These are phyloP conservation scores for Pyrenophora seminiperda DNA, from an alignment of 2,329 filamentous ascomycete genomes.

Conservation along the genomic window DNA sequence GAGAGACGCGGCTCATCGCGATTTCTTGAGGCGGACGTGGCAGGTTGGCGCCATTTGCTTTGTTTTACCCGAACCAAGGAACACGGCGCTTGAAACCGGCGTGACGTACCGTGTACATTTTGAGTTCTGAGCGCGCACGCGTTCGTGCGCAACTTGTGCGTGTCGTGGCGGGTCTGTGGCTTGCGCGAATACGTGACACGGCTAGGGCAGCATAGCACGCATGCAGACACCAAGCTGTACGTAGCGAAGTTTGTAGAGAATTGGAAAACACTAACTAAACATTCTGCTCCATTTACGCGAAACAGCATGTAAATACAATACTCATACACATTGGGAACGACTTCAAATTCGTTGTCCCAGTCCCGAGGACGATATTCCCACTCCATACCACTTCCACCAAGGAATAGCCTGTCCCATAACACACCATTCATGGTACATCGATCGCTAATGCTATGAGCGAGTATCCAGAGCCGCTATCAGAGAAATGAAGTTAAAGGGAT, in stretches of 20 bases:
- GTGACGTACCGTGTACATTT: slow-evolving; percentile 15
- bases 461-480: slow-evolving; percentile 45
- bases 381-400: slow-evolving; percentile 26
- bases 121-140: slow-evolving; percentile 6
- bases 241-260: not conserved
- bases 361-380: slow-evolving; percentile 10
- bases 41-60: slow-evolving; percentile 7
- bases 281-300: slow-evolving; percentile 28
- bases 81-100: slow-evolving; percentile 7
- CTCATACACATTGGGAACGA: slow-evolving; percentile 28
- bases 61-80: not conserved
- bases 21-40: slow-evolving; percentile 6
- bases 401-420: slow-evolving; percentile 35
- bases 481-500: slow-evolving; percentile 45
- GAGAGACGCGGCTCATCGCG: not conserved
- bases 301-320: slow-evolving; percentile 25
- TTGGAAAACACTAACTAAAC: slow-evolving; percentile 1
- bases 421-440: slow-evolving; percentile 38
- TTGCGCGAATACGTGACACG: slow-evolving; percentile 4
- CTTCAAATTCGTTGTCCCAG: slow-evolving; percentile 12
- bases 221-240: not conserved
- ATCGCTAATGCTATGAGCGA: slow-evolving; percentile 40
- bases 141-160: not conserved
- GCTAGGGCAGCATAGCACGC: not conserved
- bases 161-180: no score